These are phyloP conservation scores for Vitis amurensis DNA, from an alignment of 164 flowering plant genomes.

Conservation along the genomic window DNA sequence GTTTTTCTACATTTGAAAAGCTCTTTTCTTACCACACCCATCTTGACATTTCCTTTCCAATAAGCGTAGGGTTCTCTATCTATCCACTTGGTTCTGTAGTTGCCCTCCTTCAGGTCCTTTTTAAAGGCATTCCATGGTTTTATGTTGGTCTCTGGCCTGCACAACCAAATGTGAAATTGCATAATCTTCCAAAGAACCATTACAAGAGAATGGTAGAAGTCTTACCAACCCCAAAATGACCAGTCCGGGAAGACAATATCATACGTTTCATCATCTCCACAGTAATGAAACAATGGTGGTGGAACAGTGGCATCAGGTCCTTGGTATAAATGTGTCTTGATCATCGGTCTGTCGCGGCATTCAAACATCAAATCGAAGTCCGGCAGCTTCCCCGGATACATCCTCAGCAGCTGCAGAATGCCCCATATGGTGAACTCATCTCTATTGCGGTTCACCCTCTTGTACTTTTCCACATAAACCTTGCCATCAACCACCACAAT, in stretches of 20 bases:
- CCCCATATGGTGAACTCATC: conserved; percentile 59
- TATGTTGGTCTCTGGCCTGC: conserved; percentile 60
- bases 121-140: conserved; percentile 52
- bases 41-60: conserved; percentile 63
- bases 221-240: conserved; percentile 84
- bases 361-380: conserved; percentile 52
- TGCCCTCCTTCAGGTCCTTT: conserved; percentile 42
- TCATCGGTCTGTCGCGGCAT: conserved; percentile 38
- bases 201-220: no score
- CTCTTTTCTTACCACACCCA: conserved; percentile 29
- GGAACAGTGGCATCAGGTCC: conserved; percentile 27
- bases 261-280: conserved; percentile 20
- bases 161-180: background rate
- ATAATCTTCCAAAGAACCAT: no score
- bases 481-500: conserved; percentile 34
- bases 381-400: conserved; percentile 45
- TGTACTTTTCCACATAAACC: conserved; percentile 34
- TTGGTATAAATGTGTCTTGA: conserved; percentile 2
- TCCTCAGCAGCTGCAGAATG: conserved; percentile 44
- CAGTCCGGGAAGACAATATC: conserved; percentile 58
- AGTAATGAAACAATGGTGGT: conserved; percentile 49
- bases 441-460: conserved; percentile 32
- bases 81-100: conserved; percentile 39
- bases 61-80: conserved; percentile 68
- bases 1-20: conserved; percentile 50